A percentile compares a stretch with the other conserved stretches of the same genome.
Evolutionary conservation across 345 rosid genomes (phyloP).

Genomic region (Draba incana): DNA sequence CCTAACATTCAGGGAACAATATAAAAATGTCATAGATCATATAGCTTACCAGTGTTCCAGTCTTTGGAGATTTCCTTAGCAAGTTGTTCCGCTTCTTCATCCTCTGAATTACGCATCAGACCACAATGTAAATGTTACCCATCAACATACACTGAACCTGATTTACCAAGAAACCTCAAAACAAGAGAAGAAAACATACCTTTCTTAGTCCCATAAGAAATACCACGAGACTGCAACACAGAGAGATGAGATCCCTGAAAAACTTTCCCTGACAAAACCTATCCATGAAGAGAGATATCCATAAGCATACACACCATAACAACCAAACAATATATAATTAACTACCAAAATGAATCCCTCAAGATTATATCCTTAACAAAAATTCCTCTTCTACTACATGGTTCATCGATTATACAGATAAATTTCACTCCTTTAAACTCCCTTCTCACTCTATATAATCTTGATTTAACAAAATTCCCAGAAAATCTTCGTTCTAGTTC

Average conservation of each 20-base stretch:
- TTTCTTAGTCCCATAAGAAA: constrained; percentile 60
- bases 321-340: not conserved
- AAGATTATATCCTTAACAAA: not conserved
- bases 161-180: not conserved
- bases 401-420: not conserved
- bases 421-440: not conserved
- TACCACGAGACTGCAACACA: constrained; percentile 50
- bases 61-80: constrained; percentile 95
- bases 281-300: not conserved
- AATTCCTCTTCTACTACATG: not conserved
- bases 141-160: constrained; percentile 5
- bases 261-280: constrained; percentile 66
- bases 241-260: constrained; percentile 55
- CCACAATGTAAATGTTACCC: not conserved
- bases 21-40: not conserved
- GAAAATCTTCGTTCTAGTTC: constrained; percentile 8
- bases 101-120: constrained; percentile 51
- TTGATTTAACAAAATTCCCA: not conserved
- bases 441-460: not conserved
- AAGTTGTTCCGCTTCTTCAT: constrained; percentile 88
- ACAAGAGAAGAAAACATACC: constrained; percentile 45
- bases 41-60: constrained; percentile 80
- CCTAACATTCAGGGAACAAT: not conserved
- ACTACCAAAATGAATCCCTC: not conserved
- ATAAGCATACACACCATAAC: constrained; percentile 1